Evolutionary conservation across 805 yeast genomes (phyloP).

Genomic region (Nakazawaea ishiwadae): DNA sequence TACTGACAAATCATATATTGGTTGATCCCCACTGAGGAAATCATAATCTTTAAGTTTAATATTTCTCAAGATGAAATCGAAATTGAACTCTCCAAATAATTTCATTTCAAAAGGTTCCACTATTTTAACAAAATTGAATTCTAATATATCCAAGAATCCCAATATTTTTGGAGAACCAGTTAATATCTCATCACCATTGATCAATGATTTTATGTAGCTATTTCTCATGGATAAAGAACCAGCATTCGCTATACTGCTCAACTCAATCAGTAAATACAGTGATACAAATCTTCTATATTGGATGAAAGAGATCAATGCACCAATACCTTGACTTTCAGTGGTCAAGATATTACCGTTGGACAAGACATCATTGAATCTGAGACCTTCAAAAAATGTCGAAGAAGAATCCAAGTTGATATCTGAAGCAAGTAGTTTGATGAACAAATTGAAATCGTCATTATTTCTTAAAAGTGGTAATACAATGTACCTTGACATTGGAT

Average conservation of each 20-base stretch:
- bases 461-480: constrained; percentile 50
- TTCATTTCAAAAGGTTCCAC: constrained; percentile 34
- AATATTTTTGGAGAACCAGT: constrained; percentile 64
- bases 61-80: constrained; percentile 36
- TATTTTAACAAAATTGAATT: constrained; percentile 44
- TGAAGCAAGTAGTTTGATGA: constrained; percentile 43
- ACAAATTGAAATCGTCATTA: constrained; percentile 33
- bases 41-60: constrained; percentile 25
- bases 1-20: constrained; percentile 39
- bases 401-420: constrained; percentile 51
- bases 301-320: constrained; percentile 58
- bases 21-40: constrained; percentile 18
- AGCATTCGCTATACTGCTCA: constrained; percentile 49
- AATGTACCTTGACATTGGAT: constrained; percentile 46
- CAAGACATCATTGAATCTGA: constrained; percentile 38
- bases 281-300: constrained; percentile 55
- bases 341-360: constrained; percentile 22
- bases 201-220: constrained; percentile 47
- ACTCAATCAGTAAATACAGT: constrained; percentile 65
- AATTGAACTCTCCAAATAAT: constrained; percentile 31
- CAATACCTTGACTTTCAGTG: constrained; percentile 33
- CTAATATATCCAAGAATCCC: constrained; percentile 66
- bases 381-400: constrained; percentile 49
- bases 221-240: constrained; percentile 48
- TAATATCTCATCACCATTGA: constrained; percentile 43